Evolutionary conservation across 345 rosid species (phyloP).

Genomic region (Salix brachista): DNA sequence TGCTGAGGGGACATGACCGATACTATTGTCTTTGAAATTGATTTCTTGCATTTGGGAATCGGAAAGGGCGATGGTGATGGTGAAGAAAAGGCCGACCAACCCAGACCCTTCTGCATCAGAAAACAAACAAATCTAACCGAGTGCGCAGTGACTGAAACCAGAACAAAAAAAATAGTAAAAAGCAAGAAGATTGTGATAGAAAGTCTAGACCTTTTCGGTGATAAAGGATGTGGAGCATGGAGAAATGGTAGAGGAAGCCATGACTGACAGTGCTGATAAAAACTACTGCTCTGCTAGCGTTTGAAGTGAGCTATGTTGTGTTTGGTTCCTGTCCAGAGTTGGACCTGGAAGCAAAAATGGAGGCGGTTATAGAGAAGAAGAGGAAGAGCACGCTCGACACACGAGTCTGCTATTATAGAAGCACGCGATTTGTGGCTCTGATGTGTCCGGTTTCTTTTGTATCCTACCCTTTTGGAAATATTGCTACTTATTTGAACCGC

Average conservation of each 20-base stretch:
- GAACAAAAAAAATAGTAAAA: no score
- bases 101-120: constrained; percentile 44
- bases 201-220: neutral
- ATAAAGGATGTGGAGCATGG: neutral
- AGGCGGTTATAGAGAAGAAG: neutral
- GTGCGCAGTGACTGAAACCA: no score
- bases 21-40: constrained; percentile 53
- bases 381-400: neutral
- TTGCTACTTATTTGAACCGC: no score
- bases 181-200: neutral
- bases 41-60: constrained; percentile 47
- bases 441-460: no score
- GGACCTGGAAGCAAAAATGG: neutral
- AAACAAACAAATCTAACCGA: neutral
- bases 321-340: neutral
- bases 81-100: constrained; percentile 39
- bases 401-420: neutral
- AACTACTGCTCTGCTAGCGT: neutral
- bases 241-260: neutral
- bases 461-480: no score
- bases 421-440: neutral
- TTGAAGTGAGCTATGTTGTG: neutral
- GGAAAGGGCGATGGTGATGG: constrained; percentile 24
- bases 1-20: constrained; percentile 81
- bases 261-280: neutral